Base-by-base conservation (phyloP, 208 protist genomes). In the Ichthyophonus hoferi region DNA sequence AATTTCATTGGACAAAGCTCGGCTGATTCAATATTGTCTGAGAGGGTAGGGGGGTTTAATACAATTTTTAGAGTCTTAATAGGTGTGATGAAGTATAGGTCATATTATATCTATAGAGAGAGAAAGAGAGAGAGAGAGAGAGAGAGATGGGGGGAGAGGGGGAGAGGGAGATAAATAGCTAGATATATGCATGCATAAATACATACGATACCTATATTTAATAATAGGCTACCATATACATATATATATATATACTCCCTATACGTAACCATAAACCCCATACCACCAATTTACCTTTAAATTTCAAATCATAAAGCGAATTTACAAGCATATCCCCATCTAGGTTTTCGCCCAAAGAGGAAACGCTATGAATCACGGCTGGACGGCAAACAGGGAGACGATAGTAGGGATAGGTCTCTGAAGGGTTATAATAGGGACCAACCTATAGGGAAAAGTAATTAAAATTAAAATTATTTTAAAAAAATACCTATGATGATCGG, bases 401-500 rank as follows among this genome's bases (percentile, higher is more conserved):
- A 89, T 96, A 96, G 91, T 93, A 97, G 17, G 91, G 83, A 79
- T 96, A 97, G 33, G 93, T 91, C 88, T 97, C 96, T 14, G 90
- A 92, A 37, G 95, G 95, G 82, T 97, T 97, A 40, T 90, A 92
- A 86, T 94, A 97, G 1, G 96, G 95, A 34, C 96, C 95, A 12
- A 96, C 90, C 89, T 95, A n/a, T n/a, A n/a, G n/a, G n/a, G n/a
- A n/a, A n/a, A n/a, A n/a, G n/a, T n/a, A n/a, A n/a, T n/a, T n/a
- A n/a, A n/a, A n/a, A n/a, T n/a, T n/a, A n/a, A n/a, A n/a, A n/a
- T n/a, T n/a, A n/a, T n/a, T n/a, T n/a, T n/a, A n/a, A n/a, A n/a
- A n/a, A n/a, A n/a, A n/a, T n/a, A n/a, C n/a, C n/a, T n/a, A n/a
- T n/a, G n/a, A n/a, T n/a, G n/a, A n/a, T n/a, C n/a, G n/a, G n/a